phyloP scores from a whole-genome alignment of 2,329 filamentous ascomycete genomes.

The Aspergillus sp. region DNA sequence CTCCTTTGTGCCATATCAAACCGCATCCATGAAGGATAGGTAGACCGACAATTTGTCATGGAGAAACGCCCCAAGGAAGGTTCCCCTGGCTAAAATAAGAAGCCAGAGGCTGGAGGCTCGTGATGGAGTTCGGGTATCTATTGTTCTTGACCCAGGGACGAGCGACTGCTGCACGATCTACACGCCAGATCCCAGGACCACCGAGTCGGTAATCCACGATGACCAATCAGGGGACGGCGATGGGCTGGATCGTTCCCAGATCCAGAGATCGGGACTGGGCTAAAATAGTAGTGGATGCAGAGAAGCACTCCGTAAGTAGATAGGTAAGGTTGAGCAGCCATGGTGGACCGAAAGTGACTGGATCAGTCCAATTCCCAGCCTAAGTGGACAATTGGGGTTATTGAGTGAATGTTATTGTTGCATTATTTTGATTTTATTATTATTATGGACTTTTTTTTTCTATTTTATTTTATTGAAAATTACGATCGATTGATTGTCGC shows the following conservation, averaged over 20 bases:
- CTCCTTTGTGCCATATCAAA: background rate
- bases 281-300: background rate
- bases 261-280: background rate
- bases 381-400: background rate
- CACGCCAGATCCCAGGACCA: slow-evolving; percentile 4
- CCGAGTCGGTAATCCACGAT: slow-evolving; percentile 1
- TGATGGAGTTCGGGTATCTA: background rate
- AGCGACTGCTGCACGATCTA: background rate
- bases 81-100: too few species aligned
- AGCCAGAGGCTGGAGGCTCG: background rate
- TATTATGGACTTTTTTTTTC: background rate
- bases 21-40: background rate
- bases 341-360: background rate
- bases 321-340: background rate
- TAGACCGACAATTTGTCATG: background rate
- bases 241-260: background rate
- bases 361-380: background rate
- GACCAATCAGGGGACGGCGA: slow-evolving; percentile 4
- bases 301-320: background rate
- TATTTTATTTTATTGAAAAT: background rate
- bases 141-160: background rate
- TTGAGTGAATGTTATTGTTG: background rate
- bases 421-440: background rate
- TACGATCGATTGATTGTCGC: too few species aligned
- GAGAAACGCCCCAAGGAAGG: background rate